Evolutionary conservation across 2,329 filamentous ascomycete species (phyloP).

Genomic region (Alternaria angustiovoidea): DNA sequence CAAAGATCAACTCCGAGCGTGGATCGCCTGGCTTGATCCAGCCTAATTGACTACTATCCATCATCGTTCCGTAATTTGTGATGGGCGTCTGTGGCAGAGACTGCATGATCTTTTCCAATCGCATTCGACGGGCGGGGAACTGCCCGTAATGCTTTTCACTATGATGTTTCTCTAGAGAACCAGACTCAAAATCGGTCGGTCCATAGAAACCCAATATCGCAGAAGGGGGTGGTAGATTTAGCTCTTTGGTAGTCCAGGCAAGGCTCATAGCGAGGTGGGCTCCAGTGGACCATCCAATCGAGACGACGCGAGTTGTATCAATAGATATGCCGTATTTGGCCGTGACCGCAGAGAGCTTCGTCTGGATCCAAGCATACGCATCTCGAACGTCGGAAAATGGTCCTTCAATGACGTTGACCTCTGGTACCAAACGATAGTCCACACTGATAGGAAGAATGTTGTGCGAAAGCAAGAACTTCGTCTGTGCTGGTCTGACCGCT

Average conservation of each 20-base stretch:
- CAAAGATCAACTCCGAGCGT: constrained; percentile 10
- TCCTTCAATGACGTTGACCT: constrained; percentile 56
- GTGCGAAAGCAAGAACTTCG: constrained; percentile 45
- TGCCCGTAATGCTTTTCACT: neutral
- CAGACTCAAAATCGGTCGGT: constrained; percentile 10
- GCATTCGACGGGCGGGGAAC: constrained; percentile 10
- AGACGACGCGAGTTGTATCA: constrained; percentile 2
- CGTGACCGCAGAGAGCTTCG: constrained; percentile 1
- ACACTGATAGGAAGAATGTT: constrained; percentile 59
- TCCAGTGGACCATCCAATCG: constrained; percentile 9
- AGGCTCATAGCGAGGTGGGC: constrained; percentile 13
- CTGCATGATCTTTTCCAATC: constrained; percentile 11
- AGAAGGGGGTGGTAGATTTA: constrained; percentile 3
- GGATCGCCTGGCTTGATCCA: constrained; percentile 12
- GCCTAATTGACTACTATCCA: constrained; percentile 10
- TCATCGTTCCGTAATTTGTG: constrained; percentile 10
- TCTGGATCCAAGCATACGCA: constrained; percentile 16
- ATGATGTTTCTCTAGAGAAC: constrained; percentile 5
- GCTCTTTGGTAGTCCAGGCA: constrained; percentile 7
- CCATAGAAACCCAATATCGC: constrained; percentile 10
- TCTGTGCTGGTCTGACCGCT: constrained; percentile 52
- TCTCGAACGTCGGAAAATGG: constrained; percentile 58
- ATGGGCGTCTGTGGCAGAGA: constrained; percentile 2
- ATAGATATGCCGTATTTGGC: constrained; percentile 7
- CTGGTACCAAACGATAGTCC: constrained; percentile 62